These are phyloP conservation scores for Herpetomonas tarakana DNA, from an alignment of 208 protist genomes.

Conservation along the genomic window DNA sequence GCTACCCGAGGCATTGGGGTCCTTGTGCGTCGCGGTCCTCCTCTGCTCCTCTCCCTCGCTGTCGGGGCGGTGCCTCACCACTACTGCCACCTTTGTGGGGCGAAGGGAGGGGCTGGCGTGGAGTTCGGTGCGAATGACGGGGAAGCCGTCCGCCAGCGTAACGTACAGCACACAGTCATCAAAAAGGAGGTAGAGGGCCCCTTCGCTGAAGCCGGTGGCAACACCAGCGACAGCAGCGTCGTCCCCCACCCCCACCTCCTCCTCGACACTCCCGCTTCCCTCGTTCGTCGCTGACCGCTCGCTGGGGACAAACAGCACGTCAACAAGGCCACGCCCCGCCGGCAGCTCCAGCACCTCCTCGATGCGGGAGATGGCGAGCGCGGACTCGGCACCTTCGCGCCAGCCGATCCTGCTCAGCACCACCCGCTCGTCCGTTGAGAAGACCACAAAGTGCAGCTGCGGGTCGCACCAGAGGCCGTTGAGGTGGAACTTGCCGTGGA, in stretches of 20 bases:
- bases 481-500: constrained; percentile 68
- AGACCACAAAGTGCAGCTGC: constrained; percentile 54
- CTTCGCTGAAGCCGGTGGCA: constrained; percentile 1
- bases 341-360: constrained; percentile 62
- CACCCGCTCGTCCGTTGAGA: constrained; percentile 79
- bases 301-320: constrained; percentile 44
- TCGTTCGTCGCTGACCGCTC: neutral
- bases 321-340: constrained; percentile 47
- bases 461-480: constrained; percentile 69
- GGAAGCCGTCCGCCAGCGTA: constrained; percentile 47
- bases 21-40: too few relatives aligned
- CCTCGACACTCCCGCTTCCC: neutral
- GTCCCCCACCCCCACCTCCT: neutral
- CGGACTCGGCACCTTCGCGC: constrained; percentile 28
- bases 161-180: constrained; percentile 62
- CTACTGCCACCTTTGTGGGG: neutral
- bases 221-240: neutral
- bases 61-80: neutral
- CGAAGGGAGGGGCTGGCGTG: neutral
- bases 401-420: constrained; percentile 53
- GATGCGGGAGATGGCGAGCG: constrained; percentile 35
- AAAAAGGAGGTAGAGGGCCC: constrained; percentile 54
- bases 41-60: neutral
- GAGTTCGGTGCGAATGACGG: constrained; percentile 31
- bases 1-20: neutral